A percentile compares a stretch with the other conserved stretches of the same genome.
These are phyloP conservation scores for Lactarius quietus DNA, from an alignment of 768 basidiomycete species.

Conservation along the genomic window DNA sequence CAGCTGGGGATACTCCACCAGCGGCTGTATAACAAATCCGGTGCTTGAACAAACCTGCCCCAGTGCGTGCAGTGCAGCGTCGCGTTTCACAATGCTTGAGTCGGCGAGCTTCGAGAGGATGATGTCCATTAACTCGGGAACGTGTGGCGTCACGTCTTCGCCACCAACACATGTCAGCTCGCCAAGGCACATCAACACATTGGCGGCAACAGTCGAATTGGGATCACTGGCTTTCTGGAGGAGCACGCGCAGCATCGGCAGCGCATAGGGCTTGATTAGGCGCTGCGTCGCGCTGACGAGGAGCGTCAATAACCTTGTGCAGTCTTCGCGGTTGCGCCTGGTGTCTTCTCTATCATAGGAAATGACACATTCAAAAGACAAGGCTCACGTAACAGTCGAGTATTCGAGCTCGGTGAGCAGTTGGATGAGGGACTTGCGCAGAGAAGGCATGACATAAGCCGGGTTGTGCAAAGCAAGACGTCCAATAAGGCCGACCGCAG, in stretches of 20 bases:
- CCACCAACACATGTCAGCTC: slow-evolving; percentile 92
- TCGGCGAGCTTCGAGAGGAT: slow-evolving; percentile 90
- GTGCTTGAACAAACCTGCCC: slow-evolving; percentile 96
- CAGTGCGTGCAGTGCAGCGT: slow-evolving; percentile 90
- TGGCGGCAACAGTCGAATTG: slow-evolving; percentile 85
- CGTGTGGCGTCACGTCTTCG: slow-evolving; percentile 80
- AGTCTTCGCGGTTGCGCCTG: slow-evolving; percentile 87
- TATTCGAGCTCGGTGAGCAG: slow-evolving; percentile 96
- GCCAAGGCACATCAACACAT: slow-evolving; percentile 91
- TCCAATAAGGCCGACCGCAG: slow-evolving; percentile 89
- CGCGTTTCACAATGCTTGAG: slow-evolving; percentile 81
- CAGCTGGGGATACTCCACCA: slow-evolving; percentile 88
- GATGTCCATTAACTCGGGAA: slow-evolving; percentile 85
- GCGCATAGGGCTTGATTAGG: slow-evolving; percentile 92
- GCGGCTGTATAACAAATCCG: slow-evolving; percentile 88
- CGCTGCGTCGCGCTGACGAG: slow-evolving; percentile 90
- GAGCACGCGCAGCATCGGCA: slow-evolving; percentile 91
- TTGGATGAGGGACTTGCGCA: slow-evolving; percentile 93
- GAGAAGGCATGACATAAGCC: slow-evolving; percentile 96
- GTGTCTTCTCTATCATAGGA: slow-evolving; percentile 14
- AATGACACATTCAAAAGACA: neutral
- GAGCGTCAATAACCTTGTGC: slow-evolving; percentile 82
- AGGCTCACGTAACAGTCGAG: slow-evolving; percentile 76
- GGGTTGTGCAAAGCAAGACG: slow-evolving; percentile 94
- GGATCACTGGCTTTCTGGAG: slow-evolving; percentile 83